Evolutionary conservation across 176 grass and related monocot species (phyloP).

Genomic region (Ensete glaucum): DNA sequence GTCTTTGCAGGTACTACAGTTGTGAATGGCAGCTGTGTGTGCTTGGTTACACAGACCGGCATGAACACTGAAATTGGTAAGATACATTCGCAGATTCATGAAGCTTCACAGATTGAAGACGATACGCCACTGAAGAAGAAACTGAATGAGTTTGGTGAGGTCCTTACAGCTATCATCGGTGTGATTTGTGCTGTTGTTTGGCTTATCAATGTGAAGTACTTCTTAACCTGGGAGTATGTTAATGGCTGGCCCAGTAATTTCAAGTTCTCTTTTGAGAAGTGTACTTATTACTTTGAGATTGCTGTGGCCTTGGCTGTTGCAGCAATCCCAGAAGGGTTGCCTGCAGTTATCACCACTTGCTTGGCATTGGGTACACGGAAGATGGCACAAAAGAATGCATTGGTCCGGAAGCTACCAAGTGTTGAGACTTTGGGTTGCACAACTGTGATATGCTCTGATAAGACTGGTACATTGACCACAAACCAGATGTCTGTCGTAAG

Average conservation of each 20-base stretch:
- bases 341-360: slow-evolving; percentile 91
- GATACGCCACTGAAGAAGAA: slow-evolving; percentile 95
- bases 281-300: slow-evolving; percentile 98
- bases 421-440: slow-evolving; percentile 95
- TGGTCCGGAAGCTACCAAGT: slow-evolving; percentile 84
- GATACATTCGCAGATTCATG: slow-evolving; percentile 90
- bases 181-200: slow-evolving; percentile 72
- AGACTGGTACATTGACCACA: slow-evolving; percentile 81
- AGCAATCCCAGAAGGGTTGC: slow-evolving; percentile 74
- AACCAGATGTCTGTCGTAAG: slow-evolving; percentile 85
- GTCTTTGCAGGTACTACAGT: slow-evolving; percentile 76
- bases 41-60: slow-evolving; percentile 64
- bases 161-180: slow-evolving; percentile 78
- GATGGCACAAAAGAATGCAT: slow-evolving; percentile 94
- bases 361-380: slow-evolving; percentile 80
- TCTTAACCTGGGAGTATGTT: slow-evolving; percentile 52
- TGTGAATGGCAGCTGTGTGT: slow-evolving; percentile 72
- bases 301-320: slow-evolving; percentile 87
- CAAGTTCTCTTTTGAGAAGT: slow-evolving; percentile 79
- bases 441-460: slow-evolving; percentile 92
- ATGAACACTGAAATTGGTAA: slow-evolving; percentile 91
- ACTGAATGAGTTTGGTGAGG: slow-evolving; percentile 83
- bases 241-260: slow-evolving; percentile 60
- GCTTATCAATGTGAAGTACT: slow-evolving; percentile 97
- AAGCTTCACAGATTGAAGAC: slow-evolving; percentile 70